Conservation (phyloP, 2,329 filamentous ascomycete species). For the Neoscytalidium dimidiatum region DNA sequence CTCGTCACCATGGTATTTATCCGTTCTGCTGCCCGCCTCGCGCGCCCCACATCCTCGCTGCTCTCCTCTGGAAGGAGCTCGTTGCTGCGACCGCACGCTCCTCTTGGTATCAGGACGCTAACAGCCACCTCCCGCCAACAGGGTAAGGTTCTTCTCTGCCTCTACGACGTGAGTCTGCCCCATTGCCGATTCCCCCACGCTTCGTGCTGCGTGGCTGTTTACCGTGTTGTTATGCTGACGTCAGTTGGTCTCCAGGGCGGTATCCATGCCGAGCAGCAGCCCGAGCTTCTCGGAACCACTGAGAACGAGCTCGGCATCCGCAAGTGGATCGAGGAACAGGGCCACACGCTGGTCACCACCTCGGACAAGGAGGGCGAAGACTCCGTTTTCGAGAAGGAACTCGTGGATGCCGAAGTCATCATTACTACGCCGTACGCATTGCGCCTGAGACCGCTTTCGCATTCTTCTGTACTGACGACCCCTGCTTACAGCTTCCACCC, state of each 20-base stretch:
- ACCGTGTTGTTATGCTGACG: slow-evolving; percentile 26
- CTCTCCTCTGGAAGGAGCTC: slow-evolving; percentile 47
- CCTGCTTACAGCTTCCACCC: slow-evolving; percentile 77
- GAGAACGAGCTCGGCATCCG: slow-evolving; percentile 98
- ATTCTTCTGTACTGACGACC: slow-evolving; percentile 7
- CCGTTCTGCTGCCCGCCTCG: slow-evolving; percentile 61
- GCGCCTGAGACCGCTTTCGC: slow-evolving; percentile 28
- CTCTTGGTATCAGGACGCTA: slow-evolving; percentile 61
- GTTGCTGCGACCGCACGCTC: slow-evolving; percentile 43
- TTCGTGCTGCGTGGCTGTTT: not conserved
- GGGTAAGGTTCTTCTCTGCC: slow-evolving; percentile 93
- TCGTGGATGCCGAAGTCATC: slow-evolving; percentile 96
- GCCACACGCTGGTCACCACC: slow-evolving; percentile 94
- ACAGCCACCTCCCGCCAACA: slow-evolving; percentile 68
- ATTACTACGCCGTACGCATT: slow-evolving; percentile 86
- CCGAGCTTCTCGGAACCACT: slow-evolving; percentile 86
- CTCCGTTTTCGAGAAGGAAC: slow-evolving; percentile 92
- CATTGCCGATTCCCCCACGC: slow-evolving; percentile 21
- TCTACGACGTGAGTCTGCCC: slow-evolving; percentile 75
- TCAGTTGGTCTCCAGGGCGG: slow-evolving; percentile 55
- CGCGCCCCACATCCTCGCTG: slow-evolving; percentile 56
- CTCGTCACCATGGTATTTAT: slow-evolving; percentile 60
- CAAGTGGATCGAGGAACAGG: slow-evolving; percentile 96
- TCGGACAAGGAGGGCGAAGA: slow-evolving; percentile 95
- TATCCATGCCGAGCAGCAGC: slow-evolving; percentile 86